Conservation (phyloP, 305 asterid genomes). For the Fraxinus baroniana region DNA sequence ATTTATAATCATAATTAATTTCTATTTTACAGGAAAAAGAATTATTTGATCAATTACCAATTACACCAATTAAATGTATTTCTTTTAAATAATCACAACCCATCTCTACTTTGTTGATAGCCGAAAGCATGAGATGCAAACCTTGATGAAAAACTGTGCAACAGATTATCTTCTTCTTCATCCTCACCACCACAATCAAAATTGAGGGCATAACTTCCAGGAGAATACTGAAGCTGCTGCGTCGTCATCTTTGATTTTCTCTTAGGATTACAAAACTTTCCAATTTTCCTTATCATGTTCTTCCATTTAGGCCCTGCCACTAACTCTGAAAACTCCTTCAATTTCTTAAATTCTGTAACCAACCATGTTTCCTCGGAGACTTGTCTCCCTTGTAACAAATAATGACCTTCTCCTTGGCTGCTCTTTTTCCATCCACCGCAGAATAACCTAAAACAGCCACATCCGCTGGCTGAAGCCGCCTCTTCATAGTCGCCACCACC, state of each 20-base stretch:
- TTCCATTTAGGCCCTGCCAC: slow-evolving; percentile 79
- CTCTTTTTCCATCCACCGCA: slow-evolving; percentile 31
- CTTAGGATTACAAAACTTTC: slow-evolving; percentile 37
- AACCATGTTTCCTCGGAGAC: slow-evolving; percentile 37
- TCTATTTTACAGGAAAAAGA: neutral
- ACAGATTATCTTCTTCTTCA: slow-evolving; percentile 37
- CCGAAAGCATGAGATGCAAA: slow-evolving; percentile 38
- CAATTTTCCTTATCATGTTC: slow-evolving; percentile 53
- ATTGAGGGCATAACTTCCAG: slow-evolving; percentile 67
- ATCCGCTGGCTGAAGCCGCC: slow-evolving; percentile 14
- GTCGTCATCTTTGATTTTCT: slow-evolving; percentile 15
- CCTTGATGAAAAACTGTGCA: slow-evolving; percentile 53
- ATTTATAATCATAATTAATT: neutral
- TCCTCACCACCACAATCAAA: slow-evolving; percentile 38
- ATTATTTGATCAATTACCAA: neutral
- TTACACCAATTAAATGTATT: neutral
- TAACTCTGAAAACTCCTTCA: slow-evolving; percentile 56
- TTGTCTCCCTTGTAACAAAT: slow-evolving; percentile 24
- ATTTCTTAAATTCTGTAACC: slow-evolving; percentile 30
- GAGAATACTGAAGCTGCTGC: slow-evolving; percentile 57
- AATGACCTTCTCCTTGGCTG: slow-evolving; percentile 25
- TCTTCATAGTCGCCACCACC: slow-evolving; percentile 16
- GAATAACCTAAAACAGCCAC: slow-evolving; percentile 48
- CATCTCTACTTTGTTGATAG: slow-evolving; percentile 36
- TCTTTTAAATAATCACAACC: slow-evolving; percentile 10